A percentile compares a stretch with the other conserved stretches of the same genome.
Conservation (phyloP, 108 stramenopile genomes). For the Skeletonema tropicum region DNA sequence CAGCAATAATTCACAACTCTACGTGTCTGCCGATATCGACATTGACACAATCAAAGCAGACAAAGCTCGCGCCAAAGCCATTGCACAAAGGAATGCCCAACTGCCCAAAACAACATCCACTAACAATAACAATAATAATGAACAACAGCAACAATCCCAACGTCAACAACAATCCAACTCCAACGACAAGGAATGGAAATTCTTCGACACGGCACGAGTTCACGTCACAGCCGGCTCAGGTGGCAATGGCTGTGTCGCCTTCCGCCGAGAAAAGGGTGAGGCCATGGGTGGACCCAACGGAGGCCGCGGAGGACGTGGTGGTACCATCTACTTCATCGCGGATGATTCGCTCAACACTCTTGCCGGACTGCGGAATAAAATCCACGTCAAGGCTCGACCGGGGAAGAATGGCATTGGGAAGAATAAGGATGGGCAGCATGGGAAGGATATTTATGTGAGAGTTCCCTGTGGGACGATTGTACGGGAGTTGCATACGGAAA, state of each 20-base stretch:
- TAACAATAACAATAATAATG: conserved; percentile 3
- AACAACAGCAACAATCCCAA: conserved; percentile 7
- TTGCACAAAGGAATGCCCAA: background rate
- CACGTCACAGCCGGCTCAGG: conserved; percentile 93
- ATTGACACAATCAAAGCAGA: conserved; percentile 20
- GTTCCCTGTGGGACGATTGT: conserved; percentile 96
- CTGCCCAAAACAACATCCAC: background rate
- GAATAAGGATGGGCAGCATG: conserved; percentile 73
- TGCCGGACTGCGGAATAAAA: conserved; percentile 73
- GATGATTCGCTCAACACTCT: conserved; percentile 89
- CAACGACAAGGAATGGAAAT: conserved; percentile 89
- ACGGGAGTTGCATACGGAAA: conserved; percentile 82
- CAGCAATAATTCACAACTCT: background rate
- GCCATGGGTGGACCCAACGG: conserved; percentile 92
- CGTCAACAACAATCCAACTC: conserved; percentile 3
- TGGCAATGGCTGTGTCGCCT: conserved; percentile 95
- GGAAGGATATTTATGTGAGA: conserved; percentile 67
- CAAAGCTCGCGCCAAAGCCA: conserved; percentile 27
- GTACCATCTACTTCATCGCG: conserved; percentile 79
- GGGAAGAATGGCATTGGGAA: conserved; percentile 92
- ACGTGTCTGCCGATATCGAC: background rate
- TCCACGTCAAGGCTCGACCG: conserved; percentile 78
- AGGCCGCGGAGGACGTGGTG: conserved; percentile 90
- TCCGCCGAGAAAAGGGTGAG: conserved; percentile 92
- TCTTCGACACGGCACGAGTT: conserved; percentile 89